Base-by-base conservation (phyloP, 495 filamentous ascomycete species). In the Trichoderma asperelloides region DNA sequence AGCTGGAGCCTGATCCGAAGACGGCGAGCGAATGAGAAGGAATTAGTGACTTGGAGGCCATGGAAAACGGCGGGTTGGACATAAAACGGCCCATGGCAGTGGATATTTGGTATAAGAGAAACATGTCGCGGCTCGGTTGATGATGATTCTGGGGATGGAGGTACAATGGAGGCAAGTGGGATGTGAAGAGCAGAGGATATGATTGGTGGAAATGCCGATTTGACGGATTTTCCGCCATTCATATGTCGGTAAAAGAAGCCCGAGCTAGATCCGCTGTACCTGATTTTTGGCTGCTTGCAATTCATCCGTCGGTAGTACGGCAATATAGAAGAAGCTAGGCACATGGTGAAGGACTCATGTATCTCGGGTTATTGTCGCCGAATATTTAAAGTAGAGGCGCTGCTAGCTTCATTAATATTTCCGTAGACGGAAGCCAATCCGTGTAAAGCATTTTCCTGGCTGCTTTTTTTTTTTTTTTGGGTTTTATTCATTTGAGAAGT, bases 231-330 rank as follows among this genome's bases (percentile, higher is more conserved):
- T 28, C 55, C 55, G n/a, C 55, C 55, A 60, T 60, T 60, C 55
- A 60, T 21, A 25, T 16, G 49, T 11, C n/a, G 49, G 21, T n/a
- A 25, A n/a, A 11, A 21, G n/a, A 55, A 23, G 15, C n/a, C 49
- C 49, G 43, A 55, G 49, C 21, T n/a, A n/a, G n/a, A 16, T 55
- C 49, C 16, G 16, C 21, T 11, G 49, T 60, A 60, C 23, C 11
- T 60, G 55, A 13, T 13, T 21, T 47, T 51, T 5, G 16, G 47
- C 18, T 60, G 30, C 23, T 21, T 27, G 33, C 27, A 25, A 60
- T 27, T 60, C 55, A 60, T 60, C 55, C 23, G 23, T 60, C 55
- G 55, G 55, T 27, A 60, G 47, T 51, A 51, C 47, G 47, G 47
- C 18, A 51, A n/a, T 51, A 51, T n/a, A 8, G 47, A 9, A 51